Evolutionary conservation across 1,139 yeast genomes (phyloP), one percentile per base, ranked within the genome.

Genomic region (Pichia sp.): DNA sequence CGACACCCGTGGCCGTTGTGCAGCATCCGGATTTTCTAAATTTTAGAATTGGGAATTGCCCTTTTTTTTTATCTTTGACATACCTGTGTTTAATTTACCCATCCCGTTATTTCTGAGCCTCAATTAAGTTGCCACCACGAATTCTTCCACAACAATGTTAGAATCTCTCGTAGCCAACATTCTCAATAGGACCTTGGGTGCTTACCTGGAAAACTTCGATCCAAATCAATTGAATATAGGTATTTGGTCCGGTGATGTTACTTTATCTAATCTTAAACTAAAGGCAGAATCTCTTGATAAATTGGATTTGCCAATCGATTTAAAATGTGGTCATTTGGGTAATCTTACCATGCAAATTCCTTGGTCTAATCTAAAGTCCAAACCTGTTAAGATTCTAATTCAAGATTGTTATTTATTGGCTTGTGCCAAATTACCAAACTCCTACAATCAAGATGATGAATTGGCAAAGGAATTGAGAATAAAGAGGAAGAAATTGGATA

Each of bases 161-260:
- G 84, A 80, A 63, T 77, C 83, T 16, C 64, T 80, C 34, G 83
- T 78, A 31, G 83, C 84, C 31, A 77, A 73, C 52, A 68, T 80
- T 30, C 69, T 80, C 53, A 80, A 80, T 61, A 63, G 82, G 56
- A 73, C 80, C 55, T 65, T 80, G 59, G 87, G 88, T 5, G 75
- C 84, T 19, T 87, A 93, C 71, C 93, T 95, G 50, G 96, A 95
- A 70, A 87, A 93, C 68, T 93, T 93, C 66, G 99, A 95, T 69
- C 91, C 97, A 16, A 87, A 87, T 60, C 97, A 91, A 65, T 73
- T 93, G 64, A 90, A 93, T 62, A 91, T 93, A 53, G 99, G 98
- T 3, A 91, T 95, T 44, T 91, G 99, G 96, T 83, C 93, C 62
- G 99, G 99, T 33, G 98, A 93, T 73, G 99, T 91, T 46, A 89